Evolutionary conservation across 495 filamentous ascomycete species (phyloP), one percentile per base, ranked within the genome.

Genomic region (Hyaloscypha finlandica): DNA sequence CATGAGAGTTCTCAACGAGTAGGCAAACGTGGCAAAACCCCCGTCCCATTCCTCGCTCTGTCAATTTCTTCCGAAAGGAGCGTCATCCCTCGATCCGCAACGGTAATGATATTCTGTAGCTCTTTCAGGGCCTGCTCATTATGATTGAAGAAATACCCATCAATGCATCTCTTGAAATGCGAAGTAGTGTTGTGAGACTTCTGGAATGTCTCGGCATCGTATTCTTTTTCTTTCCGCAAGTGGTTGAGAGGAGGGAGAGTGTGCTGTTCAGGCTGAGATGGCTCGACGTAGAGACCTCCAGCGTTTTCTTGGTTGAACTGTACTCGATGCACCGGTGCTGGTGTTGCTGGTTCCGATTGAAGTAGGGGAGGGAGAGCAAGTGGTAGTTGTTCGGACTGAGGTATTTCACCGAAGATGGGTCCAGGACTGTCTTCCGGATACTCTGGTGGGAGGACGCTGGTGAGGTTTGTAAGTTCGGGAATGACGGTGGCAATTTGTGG

Each of bases 91-190:
- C 64, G n/a, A 56, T 75, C 73, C n/a, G 67, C 67, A 33, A 73
- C 55, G 2, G 32, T 66, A 19, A 75, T 71, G 4, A 75, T 62
- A 9, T 67, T 64, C 58, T 73, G 71, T 8, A 73, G 53, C 48
- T 71, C 66, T 20, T 59, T 37, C 35, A 70, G 29, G 16, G 71
- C 69, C 35, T 59, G 54, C 48, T 73, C 69, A 60, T 70, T 71
- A 33, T 75, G 68, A 45, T 73, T 71, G 45, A 66, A 60, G 65
- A 75, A 75, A 35, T 62, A 56, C 1, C 73, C 73, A 55, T 75
- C 73, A 19, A 75, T 68, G 31, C 55, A 68, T 6, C 64, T 52
- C 33, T 73, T 75, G 54, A 65, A 71, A 32, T 69, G 48, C 11
- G 73, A 73, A 3, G 71, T 71, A 2, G 73, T 65, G 31, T 73